Conservation (phyloP, 805 yeast genomes). For the Saturnispora saitoi region DNA sequence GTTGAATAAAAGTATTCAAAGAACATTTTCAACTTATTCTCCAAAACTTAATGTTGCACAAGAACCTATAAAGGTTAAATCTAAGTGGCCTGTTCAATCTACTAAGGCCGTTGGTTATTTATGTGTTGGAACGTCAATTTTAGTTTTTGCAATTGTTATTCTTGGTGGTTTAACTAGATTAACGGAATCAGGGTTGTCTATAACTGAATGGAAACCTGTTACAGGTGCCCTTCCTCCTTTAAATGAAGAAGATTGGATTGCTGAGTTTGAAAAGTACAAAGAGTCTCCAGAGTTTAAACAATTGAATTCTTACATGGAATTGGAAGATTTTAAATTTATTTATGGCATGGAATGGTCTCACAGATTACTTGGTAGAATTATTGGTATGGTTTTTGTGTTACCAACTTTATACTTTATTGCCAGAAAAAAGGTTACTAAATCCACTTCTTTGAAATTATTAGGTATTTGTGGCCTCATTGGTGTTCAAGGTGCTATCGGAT, state of each 20-base stretch:
- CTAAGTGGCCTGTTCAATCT: conserved; percentile 35
- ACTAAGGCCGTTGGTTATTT: conserved; percentile 71
- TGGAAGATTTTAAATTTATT: conserved; percentile 91
- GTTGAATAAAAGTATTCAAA: neutral
- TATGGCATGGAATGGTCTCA: conserved; percentile 98
- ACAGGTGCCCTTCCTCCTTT: conserved; percentile 92
- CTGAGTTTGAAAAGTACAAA: conserved; percentile 72
- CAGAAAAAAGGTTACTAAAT: conserved; percentile 54
- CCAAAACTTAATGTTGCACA: neutral
- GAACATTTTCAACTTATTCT: conserved; percentile 1
- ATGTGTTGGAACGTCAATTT: conserved; percentile 76
- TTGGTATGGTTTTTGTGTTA: conserved; percentile 71
- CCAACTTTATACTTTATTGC: conserved; percentile 82
- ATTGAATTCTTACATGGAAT: conserved; percentile 77
- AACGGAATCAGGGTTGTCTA: conserved; percentile 91
- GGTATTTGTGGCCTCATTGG: conserved; percentile 76
- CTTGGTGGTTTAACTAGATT: conserved; percentile 92
- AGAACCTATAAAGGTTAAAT: conserved; percentile 3
- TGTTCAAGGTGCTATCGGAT: conserved; percentile 91
- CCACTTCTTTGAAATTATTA: conserved; percentile 57
- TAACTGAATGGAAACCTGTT: conserved; percentile 98
- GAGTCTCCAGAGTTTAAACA: conserved; percentile 86
- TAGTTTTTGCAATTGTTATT: conserved; percentile 93
- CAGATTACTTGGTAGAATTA: conserved; percentile 82
- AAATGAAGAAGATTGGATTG: conserved; percentile 73